phyloP scores from a whole-genome alignment of 164 flowering plant species.

The Aristolochia contorta region DNA sequence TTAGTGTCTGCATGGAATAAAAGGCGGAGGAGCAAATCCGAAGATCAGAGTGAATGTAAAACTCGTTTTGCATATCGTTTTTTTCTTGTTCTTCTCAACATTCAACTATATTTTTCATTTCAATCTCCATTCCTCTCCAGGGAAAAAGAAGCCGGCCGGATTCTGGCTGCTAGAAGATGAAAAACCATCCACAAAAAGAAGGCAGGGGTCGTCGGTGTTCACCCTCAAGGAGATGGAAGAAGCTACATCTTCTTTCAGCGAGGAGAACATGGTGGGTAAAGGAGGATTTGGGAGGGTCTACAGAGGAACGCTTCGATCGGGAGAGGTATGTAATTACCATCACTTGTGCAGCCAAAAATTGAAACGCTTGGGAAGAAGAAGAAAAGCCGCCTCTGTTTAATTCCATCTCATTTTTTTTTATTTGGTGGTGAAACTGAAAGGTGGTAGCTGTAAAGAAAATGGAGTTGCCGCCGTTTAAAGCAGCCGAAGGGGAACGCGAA shows the following conservation, averaged over 20 bases:
- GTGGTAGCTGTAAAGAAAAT: slow-evolving; percentile 96
- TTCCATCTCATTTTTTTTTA: neutral
- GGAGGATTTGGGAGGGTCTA: slow-evolving; percentile 96
- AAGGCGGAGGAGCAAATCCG: slow-evolving; percentile 74
- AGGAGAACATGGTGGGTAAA: slow-evolving; percentile 72
- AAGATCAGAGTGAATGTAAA: slow-evolving; percentile 71
- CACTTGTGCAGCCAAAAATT: neutral
- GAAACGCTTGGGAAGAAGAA: neutral
- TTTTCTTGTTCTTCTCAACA: too few species aligned
- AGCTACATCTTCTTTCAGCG: slow-evolving; percentile 76
- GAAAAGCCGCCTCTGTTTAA: neutral
- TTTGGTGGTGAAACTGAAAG: slow-evolving; percentile 22
- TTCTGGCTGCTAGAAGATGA: slow-evolving; percentile 66
- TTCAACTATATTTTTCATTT: neutral
- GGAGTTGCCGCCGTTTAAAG: slow-evolving; percentile 79
- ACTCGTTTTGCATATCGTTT: slow-evolving; percentile 6
- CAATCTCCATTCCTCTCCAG: slow-evolving; percentile 26
- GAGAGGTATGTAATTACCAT: slow-evolving; percentile 60
- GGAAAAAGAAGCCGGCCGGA: slow-evolving; percentile 67
- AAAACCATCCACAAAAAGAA: slow-evolving; percentile 37
- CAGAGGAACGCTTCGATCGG: slow-evolving; percentile 68
- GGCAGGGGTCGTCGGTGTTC: slow-evolving; percentile 62
- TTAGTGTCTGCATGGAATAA: slow-evolving; percentile 94
- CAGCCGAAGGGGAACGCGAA: slow-evolving; percentile 91
- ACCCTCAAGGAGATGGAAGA: slow-evolving; percentile 94